phyloP scores from a whole-genome alignment of 2,329 filamentous ascomycete genomes.

The Alternaria novae-zelandiae region DNA sequence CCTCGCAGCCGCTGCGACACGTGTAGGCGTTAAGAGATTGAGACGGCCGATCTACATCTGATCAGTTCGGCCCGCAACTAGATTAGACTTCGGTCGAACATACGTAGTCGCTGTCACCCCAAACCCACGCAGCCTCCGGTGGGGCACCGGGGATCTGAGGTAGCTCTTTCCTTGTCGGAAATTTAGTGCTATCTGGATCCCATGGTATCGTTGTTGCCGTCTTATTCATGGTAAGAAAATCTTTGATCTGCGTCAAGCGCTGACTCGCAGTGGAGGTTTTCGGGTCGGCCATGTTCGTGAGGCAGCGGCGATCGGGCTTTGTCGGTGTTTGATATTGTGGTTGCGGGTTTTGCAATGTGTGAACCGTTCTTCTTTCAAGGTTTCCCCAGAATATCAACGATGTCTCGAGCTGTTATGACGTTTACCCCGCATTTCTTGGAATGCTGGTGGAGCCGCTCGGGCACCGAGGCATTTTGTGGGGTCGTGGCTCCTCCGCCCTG shows the following conservation, averaged over 20 bases:
- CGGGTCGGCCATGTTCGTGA: conserved; percentile 38
- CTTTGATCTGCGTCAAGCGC: conserved; percentile 53
- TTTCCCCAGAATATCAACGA: not conserved
- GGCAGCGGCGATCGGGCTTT: not conserved
- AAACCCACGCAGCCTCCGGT: conserved; percentile 65
- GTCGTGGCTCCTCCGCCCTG: not conserved
- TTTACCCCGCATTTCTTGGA: conserved; percentile 8
- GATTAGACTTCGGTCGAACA: not conserved
- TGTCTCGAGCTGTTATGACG: not conserved
- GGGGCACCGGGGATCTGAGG: conserved; percentile 60
- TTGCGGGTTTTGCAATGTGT: not conserved
- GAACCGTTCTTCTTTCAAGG: not conserved
- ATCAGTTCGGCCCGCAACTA: not conserved
- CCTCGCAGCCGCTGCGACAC: conserved; percentile 60
- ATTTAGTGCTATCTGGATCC: conserved; percentile 60
- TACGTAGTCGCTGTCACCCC: conserved; percentile 63
- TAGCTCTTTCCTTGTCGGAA: conserved; percentile 61
- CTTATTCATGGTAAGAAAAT: conserved; percentile 55
- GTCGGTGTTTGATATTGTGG: not conserved
- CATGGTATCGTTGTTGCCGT: conserved; percentile 58
- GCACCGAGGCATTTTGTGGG: not conserved
- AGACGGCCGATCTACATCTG: conserved; percentile 54
- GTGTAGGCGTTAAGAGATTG: conserved; percentile 62
- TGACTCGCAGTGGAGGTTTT: conserved; percentile 41
- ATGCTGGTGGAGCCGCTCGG: not conserved